These are phyloP conservation scores for Solanum chacoense DNA, from an alignment of 305 asterid genomes.

Conservation along the genomic window DNA sequence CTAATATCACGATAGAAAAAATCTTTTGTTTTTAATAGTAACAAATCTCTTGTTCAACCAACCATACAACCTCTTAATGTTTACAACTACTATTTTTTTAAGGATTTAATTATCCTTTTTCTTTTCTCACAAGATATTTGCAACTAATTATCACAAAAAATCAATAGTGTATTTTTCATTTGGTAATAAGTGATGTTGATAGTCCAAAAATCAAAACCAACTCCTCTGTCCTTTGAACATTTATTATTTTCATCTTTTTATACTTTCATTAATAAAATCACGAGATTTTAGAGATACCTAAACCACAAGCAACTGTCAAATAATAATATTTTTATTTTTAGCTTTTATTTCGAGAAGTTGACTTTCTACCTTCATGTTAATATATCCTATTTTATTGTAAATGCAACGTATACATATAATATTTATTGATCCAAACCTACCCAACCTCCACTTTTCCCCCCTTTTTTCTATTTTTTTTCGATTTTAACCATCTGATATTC, in stretches of 20 bases:
- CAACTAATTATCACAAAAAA: not conserved
- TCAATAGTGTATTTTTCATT: not conserved
- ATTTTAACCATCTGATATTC: not conserved
- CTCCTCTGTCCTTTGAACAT: constrained; percentile 14
- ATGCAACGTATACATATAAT: not conserved
- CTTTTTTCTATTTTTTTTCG: not conserved
- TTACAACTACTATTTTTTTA: not conserved
- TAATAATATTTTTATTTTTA: not conserved
- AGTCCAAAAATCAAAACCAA: constrained; percentile 22
- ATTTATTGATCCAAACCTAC: not conserved
- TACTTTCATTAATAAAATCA: constrained; percentile 15
- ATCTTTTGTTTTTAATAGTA: not conserved
- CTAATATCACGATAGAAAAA: not conserved
- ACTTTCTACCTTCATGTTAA: constrained; percentile 14
- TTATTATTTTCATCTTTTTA: constrained; percentile 6
- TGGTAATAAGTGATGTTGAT: constrained; percentile 20
- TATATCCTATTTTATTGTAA: constrained; percentile 6
- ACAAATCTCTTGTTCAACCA: not conserved
- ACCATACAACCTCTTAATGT: not conserved
- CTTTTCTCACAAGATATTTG: not conserved
- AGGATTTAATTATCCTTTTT: not conserved
- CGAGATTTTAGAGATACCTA: constrained; percentile 52
- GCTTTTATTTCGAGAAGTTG: not conserved
- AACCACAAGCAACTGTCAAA: constrained; percentile 43
- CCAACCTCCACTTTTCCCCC: not conserved